phyloP scores from a whole-genome alignment of 192 early-diverging fungal species.

The Spinellus fusiger region DNA sequence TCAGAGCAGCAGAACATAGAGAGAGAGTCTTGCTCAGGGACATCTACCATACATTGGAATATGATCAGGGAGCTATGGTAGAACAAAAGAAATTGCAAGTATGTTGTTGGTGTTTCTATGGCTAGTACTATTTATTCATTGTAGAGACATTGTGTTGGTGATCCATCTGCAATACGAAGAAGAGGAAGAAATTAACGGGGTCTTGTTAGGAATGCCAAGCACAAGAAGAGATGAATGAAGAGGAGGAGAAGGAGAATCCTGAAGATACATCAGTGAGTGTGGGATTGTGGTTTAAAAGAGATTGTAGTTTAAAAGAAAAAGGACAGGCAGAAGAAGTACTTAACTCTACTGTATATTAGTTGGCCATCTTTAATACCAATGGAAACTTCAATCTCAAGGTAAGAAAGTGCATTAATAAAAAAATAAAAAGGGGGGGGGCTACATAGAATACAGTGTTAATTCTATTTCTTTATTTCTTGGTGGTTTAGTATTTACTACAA shows the following conservation, averaged over 20 bases:
- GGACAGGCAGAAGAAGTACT: constrained; percentile 14
- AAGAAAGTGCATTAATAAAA: background rate
- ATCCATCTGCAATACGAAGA: too few relatives aligned
- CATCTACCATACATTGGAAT: constrained; percentile 61
- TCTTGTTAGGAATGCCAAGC: constrained; percentile 16
- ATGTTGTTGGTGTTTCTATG: background rate
- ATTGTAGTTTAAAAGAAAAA: too few relatives aligned
- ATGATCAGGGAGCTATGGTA: constrained; percentile 52
- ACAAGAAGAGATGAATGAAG: constrained; percentile 21
- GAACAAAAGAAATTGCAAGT: constrained; percentile 43
- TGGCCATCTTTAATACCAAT: constrained; percentile 20
- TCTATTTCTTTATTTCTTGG: background rate
- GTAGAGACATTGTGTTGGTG: too few relatives aligned
- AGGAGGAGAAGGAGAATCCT: constrained; percentile 25
- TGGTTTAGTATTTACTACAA: constrained; percentile 71
- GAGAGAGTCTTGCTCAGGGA: constrained; percentile 49
- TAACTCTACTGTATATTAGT: constrained; percentile 21
- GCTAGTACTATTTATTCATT: background rate
- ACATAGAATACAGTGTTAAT: too few relatives aligned
- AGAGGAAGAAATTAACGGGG: too few relatives aligned
- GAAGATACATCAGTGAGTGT: constrained; percentile 32
- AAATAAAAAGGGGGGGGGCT: constrained; percentile 14
- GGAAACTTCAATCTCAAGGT: constrained; percentile 25
- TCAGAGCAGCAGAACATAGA: constrained; percentile 10
- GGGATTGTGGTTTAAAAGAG: too few relatives aligned